Base-by-base conservation (phyloP, 768 basidiomycete genomes). In the Chalciporus sphaerocephalus region DNA sequence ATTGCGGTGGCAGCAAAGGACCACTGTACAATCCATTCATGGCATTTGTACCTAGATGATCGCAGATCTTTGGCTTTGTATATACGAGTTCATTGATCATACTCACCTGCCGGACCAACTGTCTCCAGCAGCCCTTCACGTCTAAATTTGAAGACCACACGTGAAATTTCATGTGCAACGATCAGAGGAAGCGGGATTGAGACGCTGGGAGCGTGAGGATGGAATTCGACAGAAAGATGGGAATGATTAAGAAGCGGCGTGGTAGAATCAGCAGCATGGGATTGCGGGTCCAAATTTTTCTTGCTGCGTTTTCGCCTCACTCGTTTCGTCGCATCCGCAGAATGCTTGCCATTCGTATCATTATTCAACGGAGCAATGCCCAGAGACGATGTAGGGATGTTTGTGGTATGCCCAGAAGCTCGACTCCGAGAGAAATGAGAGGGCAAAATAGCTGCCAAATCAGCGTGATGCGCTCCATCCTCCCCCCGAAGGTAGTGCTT, bases 401-500 rank as follows among this genome's bases (percentile, higher is more conserved):
- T 55, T 21, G 70, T 68, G 57, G 67, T 68, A 56, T 68, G 73
- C 4, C 70, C 73, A 8, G 61, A 48, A 46, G 73, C 74, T 32
- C 73, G 73, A 43, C 69, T 73, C 9, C 75, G 74, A 33, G 68
- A 62, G 47, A 88, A 81, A 13, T 74, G 76, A 4, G 73, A 56
- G 0, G 91, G 90, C 16, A 93, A 65, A 44, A 92, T 70, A 10
- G 75, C 82, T 0, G 58, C 61, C 54, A 85, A 83, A 64, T 92
- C 90, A 2, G 74, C 70, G 57, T 80, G 81, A 18, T 83, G 72
- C 8, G 80, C 64, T 3, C 92, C 88, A 58, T 89, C 88, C 53
- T 92, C 86, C 40, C 82, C 87, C 35, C 91, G 87, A 40, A 93
- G 75, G 61, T 93, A 92, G 62, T 95, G 85, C 60, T 81, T 81